Base-by-base conservation (phyloP, 2,329 filamentous ascomycete species). In the Fusarium buxicola region DNA sequence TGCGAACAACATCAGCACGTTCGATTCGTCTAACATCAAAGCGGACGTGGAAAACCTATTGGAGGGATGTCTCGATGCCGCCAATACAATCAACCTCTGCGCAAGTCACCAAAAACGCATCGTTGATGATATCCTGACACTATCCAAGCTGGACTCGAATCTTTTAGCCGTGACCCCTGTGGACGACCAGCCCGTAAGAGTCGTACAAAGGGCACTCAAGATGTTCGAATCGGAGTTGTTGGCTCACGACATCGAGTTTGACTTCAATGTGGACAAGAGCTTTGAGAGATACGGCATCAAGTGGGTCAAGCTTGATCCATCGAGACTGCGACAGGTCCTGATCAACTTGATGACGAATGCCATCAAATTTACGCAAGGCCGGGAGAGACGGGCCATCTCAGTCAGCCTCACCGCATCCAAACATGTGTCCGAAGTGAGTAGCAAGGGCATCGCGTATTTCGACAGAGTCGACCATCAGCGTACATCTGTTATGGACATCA, bases 51-150 rank as follows among this genome's bases (percentile, higher is more conserved):
- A 84, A 18, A 74, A 74, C 4, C 73, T 86, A 8, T 65, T 88
- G 18, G 83, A 86, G 16, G 78, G 77, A 30, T 86, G 85, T 58
- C 81, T 92, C 16, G 90, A 94, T 73, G 90, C 91, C 7, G 89
- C 91, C n/a, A 90, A 92, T 66, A 94, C 91, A 1, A 94, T 94
- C 71, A 88, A 88, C 18, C 81, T 94, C 12, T 95, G 92, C 74
- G 89, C 90, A 47, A 91, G 88, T 70, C 92, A 92, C 76, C 89
- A 94, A 74, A 91, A 91, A 77, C 82, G 87, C 7, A 90, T 90
- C 54, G 86, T 90, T 13, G 86, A 90, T 68, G 87, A 90, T 63
- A 85, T 90, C 38, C 75, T 90, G 15, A 89, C 87, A 1, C 76
- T 90, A 15, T 88, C 85, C 28, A 90, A 92, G 69, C 81, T 92